A percentile compares a stretch with the other conserved stretches of the same genome.
phyloP scores from a whole-genome alignment of 352 stramenopile genomes.

The Aphanomyces euteiches region DNA sequence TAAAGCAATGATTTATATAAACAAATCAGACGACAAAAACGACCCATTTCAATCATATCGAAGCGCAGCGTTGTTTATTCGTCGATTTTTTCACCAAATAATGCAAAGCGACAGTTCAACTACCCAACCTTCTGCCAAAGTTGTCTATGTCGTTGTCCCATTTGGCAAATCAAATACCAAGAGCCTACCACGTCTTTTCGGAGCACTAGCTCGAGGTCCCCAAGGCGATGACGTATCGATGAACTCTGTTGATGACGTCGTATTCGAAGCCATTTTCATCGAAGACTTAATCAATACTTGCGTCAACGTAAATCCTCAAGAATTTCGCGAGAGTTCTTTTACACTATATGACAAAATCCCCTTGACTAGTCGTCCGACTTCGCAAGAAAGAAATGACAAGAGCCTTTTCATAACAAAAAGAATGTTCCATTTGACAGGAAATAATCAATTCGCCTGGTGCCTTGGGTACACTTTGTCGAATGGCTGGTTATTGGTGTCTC shows the following conservation, averaged over 20 bases:
- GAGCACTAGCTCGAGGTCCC: background rate
- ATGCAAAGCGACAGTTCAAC: too few relatives aligned
- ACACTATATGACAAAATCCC: too few relatives aligned
- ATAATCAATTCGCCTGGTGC: background rate
- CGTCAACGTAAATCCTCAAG: background rate
- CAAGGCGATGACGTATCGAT: too few relatives aligned
- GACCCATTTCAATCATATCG: conserved; percentile 1
- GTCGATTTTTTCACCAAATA: too few relatives aligned
- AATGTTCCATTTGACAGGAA: conserved; percentile 3
- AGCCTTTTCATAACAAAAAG: background rate
- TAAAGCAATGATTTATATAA: background rate
- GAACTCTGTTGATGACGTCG: too few relatives aligned
- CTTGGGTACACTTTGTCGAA: background rate
- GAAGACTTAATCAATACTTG: conserved; percentile 1
- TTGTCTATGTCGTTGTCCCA: too few relatives aligned
- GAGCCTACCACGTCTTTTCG: background rate
- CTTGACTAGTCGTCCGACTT: too few relatives aligned
- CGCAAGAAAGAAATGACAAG: background rate
- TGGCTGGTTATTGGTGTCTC: background rate
- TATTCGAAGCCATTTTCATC: conserved; percentile 1
- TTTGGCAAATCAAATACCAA: too few relatives aligned
- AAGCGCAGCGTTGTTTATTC: too few relatives aligned
- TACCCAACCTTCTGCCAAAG: too few relatives aligned
- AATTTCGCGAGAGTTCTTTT: too few relatives aligned
- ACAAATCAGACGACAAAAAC: background rate